phyloP scores from a whole-genome alignment of 1,284 basidiomycete species.

The Cryptococcus wingfieldii region DNA sequence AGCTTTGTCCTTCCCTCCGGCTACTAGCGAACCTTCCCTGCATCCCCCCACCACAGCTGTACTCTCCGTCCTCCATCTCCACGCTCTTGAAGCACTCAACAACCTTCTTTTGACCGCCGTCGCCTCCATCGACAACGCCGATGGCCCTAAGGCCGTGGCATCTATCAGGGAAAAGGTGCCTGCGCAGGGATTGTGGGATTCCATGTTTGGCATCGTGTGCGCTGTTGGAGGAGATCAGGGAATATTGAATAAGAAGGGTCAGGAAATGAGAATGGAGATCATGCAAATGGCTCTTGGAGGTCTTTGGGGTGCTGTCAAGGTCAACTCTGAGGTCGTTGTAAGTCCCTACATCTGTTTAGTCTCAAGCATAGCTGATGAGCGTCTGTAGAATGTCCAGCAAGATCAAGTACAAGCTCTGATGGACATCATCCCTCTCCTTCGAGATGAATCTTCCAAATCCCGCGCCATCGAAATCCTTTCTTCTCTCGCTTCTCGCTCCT shows the following conservation, averaged over 20 bases:
- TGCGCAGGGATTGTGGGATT: slow-evolving; percentile 61
- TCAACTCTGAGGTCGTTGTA: slow-evolving; percentile 32
- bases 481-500: slow-evolving; percentile 66
- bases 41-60: slow-evolving; percentile 82
- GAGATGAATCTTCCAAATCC: slow-evolving; percentile 59
- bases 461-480: slow-evolving; percentile 78
- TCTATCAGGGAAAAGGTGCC: slow-evolving; percentile 51
- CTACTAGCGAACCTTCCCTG: slow-evolving; percentile 58
- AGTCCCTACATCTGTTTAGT: slow-evolving; percentile 7
- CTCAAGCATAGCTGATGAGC: slow-evolving; percentile 50
- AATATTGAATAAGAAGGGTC: slow-evolving; percentile 37
- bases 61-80: slow-evolving; percentile 72
- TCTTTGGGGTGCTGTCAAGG: slow-evolving; percentile 48
- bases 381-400: slow-evolving; percentile 16
- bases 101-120: slow-evolving; percentile 73
- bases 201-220: slow-evolving; percentile 69
- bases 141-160: slow-evolving; percentile 7
- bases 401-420: slow-evolving; percentile 65
- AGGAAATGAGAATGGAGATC: slow-evolving; percentile 46
- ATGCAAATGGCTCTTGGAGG: slow-evolving; percentile 48
- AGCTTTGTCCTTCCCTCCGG: slow-evolving; percentile 71
- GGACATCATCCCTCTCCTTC: slow-evolving; percentile 58
- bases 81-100: slow-evolving; percentile 83
- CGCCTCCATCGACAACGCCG: slow-evolving; percentile 51
- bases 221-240: slow-evolving; percentile 28